Base-by-base conservation (phyloP, 2,329 filamentous ascomycete species). In the Trichoderma breve region DNA sequence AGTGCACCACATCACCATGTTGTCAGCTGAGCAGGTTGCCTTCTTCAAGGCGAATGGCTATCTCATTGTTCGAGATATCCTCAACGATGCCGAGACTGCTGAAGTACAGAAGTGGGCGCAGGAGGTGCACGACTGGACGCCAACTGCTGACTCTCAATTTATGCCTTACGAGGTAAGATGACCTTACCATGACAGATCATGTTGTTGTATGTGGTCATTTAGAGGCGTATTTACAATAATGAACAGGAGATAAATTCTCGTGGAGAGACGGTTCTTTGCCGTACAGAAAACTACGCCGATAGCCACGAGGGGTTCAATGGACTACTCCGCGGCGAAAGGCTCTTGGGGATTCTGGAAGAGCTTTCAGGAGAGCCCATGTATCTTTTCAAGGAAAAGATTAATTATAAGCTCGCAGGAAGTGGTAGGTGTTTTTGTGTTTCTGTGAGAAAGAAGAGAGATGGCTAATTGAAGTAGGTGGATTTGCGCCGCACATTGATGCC, bases 41-140 rank as follows among this genome's bases (percentile, higher is more conserved):
- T 67, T 58, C 9, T 58, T 67, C 15, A 43, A 67, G 18, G 24
- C 12, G 6, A 67, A 67, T 6, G 64, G 64, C 2, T 58, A 58
- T 67, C 64, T 67, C 32, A 21, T 67, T 8, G 64, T 67, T 58
- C 51, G 51, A 43, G 47, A 43, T 58, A 67, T 58, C 18, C 32
- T 67, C 21, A 30, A 26, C n/a, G 64, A 58, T 34, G 24, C 32
- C 3, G 64, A 67, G 15, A 67, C 51, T 39, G 15, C 34, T n/a
- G 51, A 58, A 9, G 24, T 67, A 11, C 51, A 67, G n/a, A 57
- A 53, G 57, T 57, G 64, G 64, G 64, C 63, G 18, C 63, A 66
- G 28, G 63, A 66, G n/a, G 63, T 66, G 14, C 64, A 67, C 24
- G 51, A 67, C 24, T 67, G 51, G 64, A 67, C 24, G n/a, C 64